Base-by-base conservation (phyloP, 2,329 filamentous ascomycete genomes). In the Aaosphaeria pasadenensis region DNA sequence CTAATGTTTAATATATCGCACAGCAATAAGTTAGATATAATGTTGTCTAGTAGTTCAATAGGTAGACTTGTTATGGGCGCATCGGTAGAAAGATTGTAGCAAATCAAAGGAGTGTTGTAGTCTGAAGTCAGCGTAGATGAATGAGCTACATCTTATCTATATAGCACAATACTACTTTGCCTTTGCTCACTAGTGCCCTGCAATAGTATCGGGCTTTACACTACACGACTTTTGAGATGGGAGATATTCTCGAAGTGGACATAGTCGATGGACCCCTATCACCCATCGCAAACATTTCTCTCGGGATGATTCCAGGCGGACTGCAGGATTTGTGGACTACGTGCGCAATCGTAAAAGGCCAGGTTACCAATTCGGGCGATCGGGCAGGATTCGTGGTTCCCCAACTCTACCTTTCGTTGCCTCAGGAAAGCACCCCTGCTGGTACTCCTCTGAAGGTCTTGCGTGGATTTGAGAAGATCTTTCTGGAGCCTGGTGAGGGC, bases 181-280 rank as follows among this genome's bases (percentile, higher is more conserved):
- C 17, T 24, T 24, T 24, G 17, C 17, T 24, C 3, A 24, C 17
- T 24, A 3, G 17, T 2, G 17, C 17, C 17, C 17, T 24, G 17
- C 17, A 24, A 24, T 24, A 24, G 17, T 2, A 24, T 24, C 17
- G 17, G 17, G 17, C 17, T 24, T 24, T 24, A 24, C 17, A 24
- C 2, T 95, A 94, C 77, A 89, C 88, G 5, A 89, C 79, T 7
- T 92, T 95, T 63, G 68, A 81, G 50, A 88, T 90, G 71, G 81
- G 84, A 29, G 76, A 87, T 63, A 71, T 94, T 24, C 60, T 76
- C 39, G 71, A 89, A 38, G 59, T 76, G 46, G 76, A 77, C 46
- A 67, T 78, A 43, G 77, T 52, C 75, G 72, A 42, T 69, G 76
- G 84, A 1, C 86, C 86, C 39, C 83, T 84, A 40, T 83, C 89